Evolutionary conservation across 345 rosid species (phyloP).

Genomic region (Rubroshorea leprosula): DNA sequence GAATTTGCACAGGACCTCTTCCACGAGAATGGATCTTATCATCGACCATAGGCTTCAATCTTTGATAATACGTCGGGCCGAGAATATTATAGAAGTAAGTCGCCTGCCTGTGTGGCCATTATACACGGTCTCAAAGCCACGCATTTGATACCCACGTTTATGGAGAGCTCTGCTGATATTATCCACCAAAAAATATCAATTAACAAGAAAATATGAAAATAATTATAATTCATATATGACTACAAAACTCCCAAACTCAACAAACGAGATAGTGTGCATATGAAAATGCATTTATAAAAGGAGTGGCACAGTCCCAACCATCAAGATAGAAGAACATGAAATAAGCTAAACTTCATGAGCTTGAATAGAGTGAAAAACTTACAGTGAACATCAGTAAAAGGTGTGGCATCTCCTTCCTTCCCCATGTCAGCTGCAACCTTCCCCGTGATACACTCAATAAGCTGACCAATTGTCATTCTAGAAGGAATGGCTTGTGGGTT

Average conservation of each 20-base stretch:
- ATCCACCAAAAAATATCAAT: conserved; percentile 57
- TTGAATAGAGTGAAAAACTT: conserved; percentile 21
- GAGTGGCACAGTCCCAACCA: neutral
- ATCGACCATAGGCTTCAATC: conserved; percentile 96
- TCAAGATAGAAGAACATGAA: neutral
- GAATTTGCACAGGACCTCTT: conserved; percentile 92
- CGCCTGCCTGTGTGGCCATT: conserved; percentile 94
- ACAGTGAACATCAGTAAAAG: conserved; percentile 99
- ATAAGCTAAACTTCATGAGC: neutral
- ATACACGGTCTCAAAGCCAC: conserved; percentile 97
- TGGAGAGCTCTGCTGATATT: conserved; percentile 97
- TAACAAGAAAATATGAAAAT: neutral
- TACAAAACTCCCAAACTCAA: no score
- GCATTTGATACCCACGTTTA: conserved; percentile 97
- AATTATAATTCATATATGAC: no score
- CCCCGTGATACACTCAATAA: conserved; percentile 97
- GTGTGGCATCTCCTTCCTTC: conserved; percentile 98
- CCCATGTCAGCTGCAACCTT: conserved; percentile 99
- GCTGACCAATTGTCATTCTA: conserved; percentile 98
- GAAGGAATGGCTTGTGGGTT: conserved; percentile 99
- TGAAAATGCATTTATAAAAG: neutral
- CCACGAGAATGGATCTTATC: conserved; percentile 99
- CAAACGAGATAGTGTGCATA: neutral
- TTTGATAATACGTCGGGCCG: conserved; percentile 96
- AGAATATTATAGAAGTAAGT: conserved; percentile 86